Evolutionary conservation across 2,329 filamentous ascomycete species (phyloP).

Genomic region (Biscogniauxia sp.): DNA sequence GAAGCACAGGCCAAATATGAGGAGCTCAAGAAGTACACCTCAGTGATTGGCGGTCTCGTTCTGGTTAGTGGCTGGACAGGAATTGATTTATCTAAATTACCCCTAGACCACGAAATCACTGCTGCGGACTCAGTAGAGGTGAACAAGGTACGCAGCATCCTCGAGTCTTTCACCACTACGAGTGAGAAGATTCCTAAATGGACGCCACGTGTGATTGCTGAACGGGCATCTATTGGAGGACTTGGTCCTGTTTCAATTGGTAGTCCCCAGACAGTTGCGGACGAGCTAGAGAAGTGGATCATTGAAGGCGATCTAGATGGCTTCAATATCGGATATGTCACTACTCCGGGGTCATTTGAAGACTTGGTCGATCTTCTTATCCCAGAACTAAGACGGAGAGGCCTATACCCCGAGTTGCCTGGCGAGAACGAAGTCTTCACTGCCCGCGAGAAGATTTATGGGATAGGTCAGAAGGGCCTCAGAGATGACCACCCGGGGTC

Average conservation of each 20-base stretch:
- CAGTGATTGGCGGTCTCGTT: conserved; percentile 52
- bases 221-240: conserved; percentile 40
- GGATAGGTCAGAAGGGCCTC: conserved; percentile 54
- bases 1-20: conserved; percentile 53
- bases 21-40: conserved; percentile 51
- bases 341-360: conserved; percentile 28
- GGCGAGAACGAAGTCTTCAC: conserved; percentile 41
- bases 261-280: conserved; percentile 27
- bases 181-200: conserved; percentile 43
- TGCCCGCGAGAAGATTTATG: conserved; percentile 61
- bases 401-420: conserved; percentile 31
- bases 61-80: conserved; percentile 59
- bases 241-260: conserved; percentile 26
- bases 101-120: conserved; percentile 56
- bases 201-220: conserved; percentile 43
- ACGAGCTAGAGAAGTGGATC: conserved; percentile 29
- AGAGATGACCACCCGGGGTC: conserved; percentile 58
- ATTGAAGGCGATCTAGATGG: conserved; percentile 28
- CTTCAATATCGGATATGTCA: conserved; percentile 30
- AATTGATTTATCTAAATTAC: conserved; percentile 57
- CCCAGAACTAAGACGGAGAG: conserved; percentile 26
- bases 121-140: conserved; percentile 50
- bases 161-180: conserved; percentile 47
- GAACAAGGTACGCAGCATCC: conserved; percentile 47
- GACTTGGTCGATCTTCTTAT: conserved; percentile 30